These are phyloP conservation scores for Perilla frutescens DNA, from an alignment of 257 asterid species.

Conservation along the genomic window DNA sequence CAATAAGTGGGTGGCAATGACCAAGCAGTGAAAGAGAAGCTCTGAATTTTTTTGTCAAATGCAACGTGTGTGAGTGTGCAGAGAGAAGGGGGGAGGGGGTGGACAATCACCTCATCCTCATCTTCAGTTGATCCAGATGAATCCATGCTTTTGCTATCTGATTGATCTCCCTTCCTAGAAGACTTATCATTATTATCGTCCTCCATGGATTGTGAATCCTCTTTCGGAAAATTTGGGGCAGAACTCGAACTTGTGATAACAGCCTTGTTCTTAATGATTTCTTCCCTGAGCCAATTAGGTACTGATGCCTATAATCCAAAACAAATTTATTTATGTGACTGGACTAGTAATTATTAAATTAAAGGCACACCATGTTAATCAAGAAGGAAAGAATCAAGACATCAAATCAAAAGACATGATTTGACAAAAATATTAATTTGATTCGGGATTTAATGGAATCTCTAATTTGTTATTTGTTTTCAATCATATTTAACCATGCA, in stretches of 20 bases:
- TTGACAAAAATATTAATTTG: background rate
- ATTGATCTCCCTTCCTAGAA: slow-evolving; percentile 63
- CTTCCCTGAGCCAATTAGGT: slow-evolving; percentile 99
- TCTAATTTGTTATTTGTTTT: background rate
- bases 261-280: slow-evolving; percentile 89
- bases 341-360: slow-evolving; percentile 26
- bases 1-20: background rate
- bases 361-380: slow-evolving; percentile 22
- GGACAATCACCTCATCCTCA: slow-evolving; percentile 69
- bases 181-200: slow-evolving; percentile 66
- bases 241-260: slow-evolving; percentile 72
- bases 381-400: background rate
- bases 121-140: slow-evolving; percentile 81
- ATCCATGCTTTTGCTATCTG: slow-evolving; percentile 71
- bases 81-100: slow-evolving; percentile 17
- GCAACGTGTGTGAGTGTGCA: background rate
- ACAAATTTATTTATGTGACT: slow-evolving; percentile 28
- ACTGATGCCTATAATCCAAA: slow-evolving; percentile 76
- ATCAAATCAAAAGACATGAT: background rate
- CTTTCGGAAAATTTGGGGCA: slow-evolving; percentile 49
- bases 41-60: slow-evolving; percentile 3
- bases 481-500: background rate
- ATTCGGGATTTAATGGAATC: background rate
- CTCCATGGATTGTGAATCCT: slow-evolving; percentile 62
- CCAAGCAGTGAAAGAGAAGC: background rate